Evolutionary conservation across 2,329 filamentous ascomycete species (phyloP).

Genomic region (Neofusicoccum laricinum): DNA sequence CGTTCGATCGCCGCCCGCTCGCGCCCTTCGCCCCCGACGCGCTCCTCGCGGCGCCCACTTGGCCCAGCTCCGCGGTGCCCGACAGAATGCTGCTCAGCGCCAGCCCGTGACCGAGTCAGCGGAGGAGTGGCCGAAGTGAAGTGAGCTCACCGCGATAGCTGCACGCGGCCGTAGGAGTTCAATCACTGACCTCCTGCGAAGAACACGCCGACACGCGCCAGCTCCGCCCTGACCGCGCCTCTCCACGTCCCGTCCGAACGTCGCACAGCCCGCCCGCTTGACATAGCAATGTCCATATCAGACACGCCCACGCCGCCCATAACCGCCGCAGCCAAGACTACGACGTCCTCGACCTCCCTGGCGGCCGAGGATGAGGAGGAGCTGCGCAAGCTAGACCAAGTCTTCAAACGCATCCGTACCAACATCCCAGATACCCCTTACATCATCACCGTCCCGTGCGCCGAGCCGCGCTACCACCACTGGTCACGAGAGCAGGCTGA

Average conservation of each 20-base stretch:
- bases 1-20: neutral
- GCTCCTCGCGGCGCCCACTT: neutral
- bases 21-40: neutral
- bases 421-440: slow-evolving; percentile 45
- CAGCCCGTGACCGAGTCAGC: slow-evolving; percentile 17
- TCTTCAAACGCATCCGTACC: slow-evolving; percentile 43
- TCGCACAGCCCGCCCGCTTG: slow-evolving; percentile 11
- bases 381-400: slow-evolving; percentile 38
- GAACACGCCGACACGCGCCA: slow-evolving; percentile 9
- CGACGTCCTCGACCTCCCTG: slow-evolving; percentile 15
- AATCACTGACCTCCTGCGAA: neutral
- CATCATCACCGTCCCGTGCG: slow-evolving; percentile 47
- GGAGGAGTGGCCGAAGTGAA: slow-evolving; percentile 17
- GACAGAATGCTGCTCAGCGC: slow-evolving; percentile 15
- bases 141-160: neutral
- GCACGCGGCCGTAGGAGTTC: neutral
- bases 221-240: slow-evolving; percentile 9
- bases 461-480: slow-evolving; percentile 42
- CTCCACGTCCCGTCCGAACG: slow-evolving; percentile 10
- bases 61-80: slow-evolving; percentile 11
- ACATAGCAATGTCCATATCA: slow-evolving; percentile 29
- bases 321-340: slow-evolving; percentile 25
- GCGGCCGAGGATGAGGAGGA: slow-evolving; percentile 34
- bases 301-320: slow-evolving; percentile 28
- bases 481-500: slow-evolving; percentile 39